Conservation (phyloP, 1,284 basidiomycete genomes). For the Ganoderma boninense region DNA sequence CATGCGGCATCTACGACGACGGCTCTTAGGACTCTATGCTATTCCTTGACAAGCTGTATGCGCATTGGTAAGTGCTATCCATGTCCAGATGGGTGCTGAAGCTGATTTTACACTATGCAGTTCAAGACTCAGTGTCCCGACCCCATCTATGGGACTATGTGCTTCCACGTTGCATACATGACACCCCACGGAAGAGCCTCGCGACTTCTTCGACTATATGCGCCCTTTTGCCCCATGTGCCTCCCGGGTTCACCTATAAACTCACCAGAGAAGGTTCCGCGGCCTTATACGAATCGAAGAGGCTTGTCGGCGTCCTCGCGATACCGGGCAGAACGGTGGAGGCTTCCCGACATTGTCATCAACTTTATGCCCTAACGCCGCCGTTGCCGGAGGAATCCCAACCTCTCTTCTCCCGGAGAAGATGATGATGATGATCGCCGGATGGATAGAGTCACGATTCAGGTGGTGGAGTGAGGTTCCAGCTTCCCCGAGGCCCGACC, state of each 20-base stretch:
- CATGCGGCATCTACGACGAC: too few relatives aligned
- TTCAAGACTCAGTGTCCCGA: too few relatives aligned
- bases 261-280: background rate
- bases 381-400: slow-evolving; percentile 5
- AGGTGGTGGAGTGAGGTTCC: background rate
- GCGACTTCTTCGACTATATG: background rate
- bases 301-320: background rate
- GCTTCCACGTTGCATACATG: too few relatives aligned
- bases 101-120: too few relatives aligned
- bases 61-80: background rate
- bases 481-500: background rate
- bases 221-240: background rate
- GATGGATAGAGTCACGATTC: background rate
- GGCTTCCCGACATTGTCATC: background rate
- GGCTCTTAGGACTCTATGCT: too few relatives aligned
- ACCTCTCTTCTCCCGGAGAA: background rate
- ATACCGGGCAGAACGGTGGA: background rate
- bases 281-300: background rate
- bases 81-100: background rate
- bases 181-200: background rate
- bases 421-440: slow-evolving; percentile 4
- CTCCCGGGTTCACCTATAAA: background rate
- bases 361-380: slow-evolving; percentile 6
- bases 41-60: background rate
- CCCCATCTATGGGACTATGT: too few relatives aligned